Conservation (phyloP, 495 filamentous ascomycete species). For the Staphylotrichum longicolle region DNA sequence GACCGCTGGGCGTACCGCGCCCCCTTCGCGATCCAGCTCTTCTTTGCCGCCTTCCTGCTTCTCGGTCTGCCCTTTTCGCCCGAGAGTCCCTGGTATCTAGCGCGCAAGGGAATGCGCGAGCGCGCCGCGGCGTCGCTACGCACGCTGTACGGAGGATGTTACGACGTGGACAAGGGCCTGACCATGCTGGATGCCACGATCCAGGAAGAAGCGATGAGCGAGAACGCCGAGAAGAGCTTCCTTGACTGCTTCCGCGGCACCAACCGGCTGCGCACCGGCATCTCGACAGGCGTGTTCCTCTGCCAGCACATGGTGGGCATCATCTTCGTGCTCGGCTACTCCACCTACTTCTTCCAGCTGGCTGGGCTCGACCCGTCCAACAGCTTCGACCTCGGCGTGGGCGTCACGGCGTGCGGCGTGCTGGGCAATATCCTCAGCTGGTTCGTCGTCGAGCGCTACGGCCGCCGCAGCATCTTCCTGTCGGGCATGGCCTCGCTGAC, state of each 20-base stretch:
- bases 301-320: slow-evolving; percentile 51
- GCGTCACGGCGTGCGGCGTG: slow-evolving; percentile 37
- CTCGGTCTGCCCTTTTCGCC: slow-evolving; percentile 56
- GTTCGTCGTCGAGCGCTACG: slow-evolving; percentile 52
- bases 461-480: slow-evolving; percentile 56
- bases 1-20: slow-evolving; percentile 44
- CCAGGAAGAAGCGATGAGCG: slow-evolving; percentile 46
- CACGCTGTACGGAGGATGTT: slow-evolving; percentile 35
- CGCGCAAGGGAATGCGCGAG: slow-evolving; percentile 53
- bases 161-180: slow-evolving; percentile 33
- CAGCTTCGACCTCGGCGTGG: not conserved
- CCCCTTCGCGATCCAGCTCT: slow-evolving; percentile 63
- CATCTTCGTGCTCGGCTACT: slow-evolving; percentile 53
- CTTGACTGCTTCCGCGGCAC: slow-evolving; percentile 55
- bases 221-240: slow-evolving; percentile 50
- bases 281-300: slow-evolving; percentile 46
- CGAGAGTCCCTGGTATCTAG: slow-evolving; percentile 63
- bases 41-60: slow-evolving; percentile 58
- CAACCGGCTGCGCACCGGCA: slow-evolving; percentile 57
- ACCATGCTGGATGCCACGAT: slow-evolving; percentile 63
- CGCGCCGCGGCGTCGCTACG: slow-evolving; percentile 49
- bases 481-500: slow-evolving; percentile 47
- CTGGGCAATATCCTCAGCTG: slow-evolving; percentile 50
- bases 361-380: slow-evolving; percentile 51
- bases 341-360: slow-evolving; percentile 63